Evolutionary conservation across 345 rosid species (phyloP).

Genomic region (Lepidium didymum): DNA sequence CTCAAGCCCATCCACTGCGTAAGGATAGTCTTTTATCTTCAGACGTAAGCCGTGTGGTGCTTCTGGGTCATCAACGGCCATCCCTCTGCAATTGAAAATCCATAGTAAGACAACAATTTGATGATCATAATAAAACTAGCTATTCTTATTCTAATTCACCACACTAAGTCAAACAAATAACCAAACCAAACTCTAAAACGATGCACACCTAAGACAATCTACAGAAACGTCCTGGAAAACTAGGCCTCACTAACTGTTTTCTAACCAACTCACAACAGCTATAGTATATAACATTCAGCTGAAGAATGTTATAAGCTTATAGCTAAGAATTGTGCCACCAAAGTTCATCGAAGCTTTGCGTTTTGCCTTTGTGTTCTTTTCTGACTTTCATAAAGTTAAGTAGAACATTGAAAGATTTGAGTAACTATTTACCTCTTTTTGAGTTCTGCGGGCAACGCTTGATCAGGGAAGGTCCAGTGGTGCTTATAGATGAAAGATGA

Average conservation of each 20-base stretch:
- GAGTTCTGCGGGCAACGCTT: conserved; percentile 67
- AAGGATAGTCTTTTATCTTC: conserved; percentile 61
- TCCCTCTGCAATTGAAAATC: conserved; percentile 37
- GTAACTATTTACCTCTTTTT: conserved; percentile 48
- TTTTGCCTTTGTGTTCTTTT: neutral
- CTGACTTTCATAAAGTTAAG: neutral
- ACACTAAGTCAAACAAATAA: no score
- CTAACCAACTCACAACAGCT: neutral
- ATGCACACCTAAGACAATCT: no score
- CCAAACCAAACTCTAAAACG: no score
- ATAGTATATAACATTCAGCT: neutral
- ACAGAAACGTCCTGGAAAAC: no score
- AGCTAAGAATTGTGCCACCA: neutral
- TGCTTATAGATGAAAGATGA: conserved; percentile 44
- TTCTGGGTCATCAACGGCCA: conserved; percentile 55
- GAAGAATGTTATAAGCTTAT: neutral
- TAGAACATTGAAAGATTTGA: neutral
- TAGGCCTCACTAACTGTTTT: neutral
- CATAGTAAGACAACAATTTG: neutral
- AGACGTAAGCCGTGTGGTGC: conserved; percentile 53
- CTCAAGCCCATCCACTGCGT: conserved; percentile 69
- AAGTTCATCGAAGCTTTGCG: neutral
- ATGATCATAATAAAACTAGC: neutral
- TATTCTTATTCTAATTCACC: neutral
- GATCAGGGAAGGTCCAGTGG: conserved; percentile 54